A percentile compares a stretch with the other conserved stretches of the same genome.
Conservation (phyloP, 2,329 filamentous ascomycete genomes). For the Gaeumannomyces tritici region DNA sequence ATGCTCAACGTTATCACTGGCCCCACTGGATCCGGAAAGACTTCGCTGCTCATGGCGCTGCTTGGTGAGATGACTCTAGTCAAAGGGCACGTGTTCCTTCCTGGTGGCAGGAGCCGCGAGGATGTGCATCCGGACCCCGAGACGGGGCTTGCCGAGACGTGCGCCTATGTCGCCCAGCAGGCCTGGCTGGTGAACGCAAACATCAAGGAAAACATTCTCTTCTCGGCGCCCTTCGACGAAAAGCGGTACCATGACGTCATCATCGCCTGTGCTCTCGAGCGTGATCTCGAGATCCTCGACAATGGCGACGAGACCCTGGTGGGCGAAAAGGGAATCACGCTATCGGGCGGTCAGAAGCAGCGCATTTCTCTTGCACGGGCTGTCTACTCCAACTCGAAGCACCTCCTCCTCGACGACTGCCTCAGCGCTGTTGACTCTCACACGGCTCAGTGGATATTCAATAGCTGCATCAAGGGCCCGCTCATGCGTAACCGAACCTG, state of each 20-base stretch:
- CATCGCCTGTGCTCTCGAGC: constrained; percentile 80
- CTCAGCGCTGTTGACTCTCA: constrained; percentile 95
- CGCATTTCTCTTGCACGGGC: constrained; percentile 93
- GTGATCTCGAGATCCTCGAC: constrained; percentile 86
- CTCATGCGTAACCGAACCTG: constrained; percentile 86
- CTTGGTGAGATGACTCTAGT: constrained; percentile 92
- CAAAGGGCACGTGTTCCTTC: constrained; percentile 72
- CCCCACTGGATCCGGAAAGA: constrained; percentile 91
- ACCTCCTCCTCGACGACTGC: constrained; percentile 88
- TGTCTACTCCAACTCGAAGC: constrained; percentile 88
- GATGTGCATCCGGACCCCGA: constrained; percentile 73
- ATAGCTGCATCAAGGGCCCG: constrained; percentile 80
- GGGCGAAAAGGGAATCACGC: constrained; percentile 92
- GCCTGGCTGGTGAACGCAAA: constrained; percentile 95
- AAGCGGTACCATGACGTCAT: constrained; percentile 81
- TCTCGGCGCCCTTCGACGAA: constrained; percentile 71
- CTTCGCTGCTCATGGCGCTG: constrained; percentile 88
- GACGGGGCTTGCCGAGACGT: constrained; percentile 80
- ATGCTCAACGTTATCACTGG: constrained; percentile 89
- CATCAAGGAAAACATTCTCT: constrained; percentile 93
- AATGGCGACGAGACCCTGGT: constrained; percentile 88
- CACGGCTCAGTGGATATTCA: constrained; percentile 96
- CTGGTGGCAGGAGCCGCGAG: constrained; percentile 76
- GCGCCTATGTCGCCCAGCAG: constrained; percentile 94
- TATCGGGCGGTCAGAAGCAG: constrained; percentile 96